Base-by-base conservation (phyloP, 495 filamentous ascomycete species). In the Sphaerosporella brunnea region DNA sequence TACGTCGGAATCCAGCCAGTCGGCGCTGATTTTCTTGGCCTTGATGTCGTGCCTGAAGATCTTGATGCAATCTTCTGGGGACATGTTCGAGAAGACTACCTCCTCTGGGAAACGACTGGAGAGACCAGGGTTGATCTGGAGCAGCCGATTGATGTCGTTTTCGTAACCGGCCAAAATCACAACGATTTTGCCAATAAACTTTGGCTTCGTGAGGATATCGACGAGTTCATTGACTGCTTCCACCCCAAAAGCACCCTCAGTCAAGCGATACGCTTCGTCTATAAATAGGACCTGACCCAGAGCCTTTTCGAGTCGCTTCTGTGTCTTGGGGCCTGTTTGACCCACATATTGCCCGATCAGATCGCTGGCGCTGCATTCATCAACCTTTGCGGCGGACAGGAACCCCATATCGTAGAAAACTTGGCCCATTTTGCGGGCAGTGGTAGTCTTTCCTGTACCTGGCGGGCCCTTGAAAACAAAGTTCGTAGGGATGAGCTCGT, bases 111-210 rank as follows among this genome's bases (percentile, higher is more conserved):
- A 82, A 7, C 78, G 65, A 40, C 68, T 69, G 0, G 74, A 68
- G 10, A 81, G 62, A 0, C 76, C 75, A 5, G 70, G 64, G 50
- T 80, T 80, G 36, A 69, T 68, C 4, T 61, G 53, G 71, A 86
- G 74, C 1, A 90, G 68, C 0, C 68, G 64, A 55, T 86, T 77
- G 52, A 86, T 85, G 24, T 84, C 77, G 0, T 65, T 49, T 23
- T 74, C 72, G 49, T 90, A 86, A 0, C 83, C 82, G 0, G 83
- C 82, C 0, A 87, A 66, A 35, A 90, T 82, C 13, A 80, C 68
- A 34, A 90, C 68, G 0, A 90, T 57, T 49, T 79, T 84, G 39
- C 70, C 66, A 8, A 58, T 51, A 53, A 73, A 90, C 20, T 63
- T 64, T 0, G 70, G 68, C 53, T 81, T 82, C 0, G 79, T 82